Evolutionary conservation across 129 eudicot species (phyloP).

Genomic region (Saussurea involucrata): DNA sequence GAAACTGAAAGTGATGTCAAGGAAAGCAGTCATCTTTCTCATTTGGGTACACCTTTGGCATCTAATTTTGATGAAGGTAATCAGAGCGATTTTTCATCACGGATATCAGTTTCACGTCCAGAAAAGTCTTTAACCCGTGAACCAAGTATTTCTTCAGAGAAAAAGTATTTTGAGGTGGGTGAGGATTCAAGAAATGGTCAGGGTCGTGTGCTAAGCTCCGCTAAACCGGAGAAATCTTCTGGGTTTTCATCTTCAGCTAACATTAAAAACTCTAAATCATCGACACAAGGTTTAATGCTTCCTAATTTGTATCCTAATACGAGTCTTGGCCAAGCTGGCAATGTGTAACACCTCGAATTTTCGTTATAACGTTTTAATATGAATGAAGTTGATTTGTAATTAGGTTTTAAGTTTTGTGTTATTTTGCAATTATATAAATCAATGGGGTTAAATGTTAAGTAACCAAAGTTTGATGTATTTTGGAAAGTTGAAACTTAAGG

Average conservation of each 20-base stretch:
- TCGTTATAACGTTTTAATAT: no score
- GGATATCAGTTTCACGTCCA: conserved; percentile 69
- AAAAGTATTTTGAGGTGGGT: conserved; percentile 39
- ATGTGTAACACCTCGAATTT: no score
- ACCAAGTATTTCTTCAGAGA: conserved; percentile 79
- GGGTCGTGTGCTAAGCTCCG: conserved; percentile 19
- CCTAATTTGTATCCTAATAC: conserved; percentile 38
- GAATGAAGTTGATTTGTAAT: no score
- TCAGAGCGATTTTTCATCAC: conserved; percentile 72
- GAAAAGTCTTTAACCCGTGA: conserved; percentile 64
- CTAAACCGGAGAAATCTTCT: conserved; percentile 23
- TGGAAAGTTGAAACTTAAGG: no score
- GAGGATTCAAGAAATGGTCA: conserved; percentile 43
- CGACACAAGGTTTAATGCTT: conserved; percentile 24
- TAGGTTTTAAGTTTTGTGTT: no score
- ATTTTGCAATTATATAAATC: no score
- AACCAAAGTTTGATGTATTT: no score
- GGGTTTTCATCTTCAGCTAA: conserved; percentile 43
- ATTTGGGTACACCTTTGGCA: conserved; percentile 48
- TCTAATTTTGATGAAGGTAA: conserved; percentile 57
- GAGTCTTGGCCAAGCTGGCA: conserved; percentile 36
- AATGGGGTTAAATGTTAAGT: no score
- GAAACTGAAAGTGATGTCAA: conserved; percentile 90
- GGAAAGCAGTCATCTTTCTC: conserved; percentile 45
- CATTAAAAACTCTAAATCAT: conserved; percentile 36